Evolutionary conservation across 257 asterid genomes (phyloP).

Genomic region (Solanum corneliomulleri): DNA sequence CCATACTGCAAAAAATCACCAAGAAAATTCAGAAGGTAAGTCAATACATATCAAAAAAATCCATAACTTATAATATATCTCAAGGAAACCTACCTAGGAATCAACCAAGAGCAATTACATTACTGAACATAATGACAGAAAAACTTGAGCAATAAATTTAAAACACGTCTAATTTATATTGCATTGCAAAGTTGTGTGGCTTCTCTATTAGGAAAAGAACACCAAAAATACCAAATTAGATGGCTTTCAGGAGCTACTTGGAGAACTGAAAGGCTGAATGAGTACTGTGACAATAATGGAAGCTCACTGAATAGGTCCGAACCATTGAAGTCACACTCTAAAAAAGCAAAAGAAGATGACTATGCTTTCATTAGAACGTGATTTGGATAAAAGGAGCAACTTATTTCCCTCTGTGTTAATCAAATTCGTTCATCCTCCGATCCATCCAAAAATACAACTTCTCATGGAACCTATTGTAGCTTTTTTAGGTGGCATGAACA

Average conservation of each 20-base stretch:
- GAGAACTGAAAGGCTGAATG: background rate
- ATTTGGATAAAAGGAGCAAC: background rate
- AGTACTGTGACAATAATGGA: background rate
- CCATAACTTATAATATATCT: background rate
- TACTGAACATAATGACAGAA: background rate
- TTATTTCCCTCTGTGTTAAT: background rate
- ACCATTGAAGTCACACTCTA: background rate
- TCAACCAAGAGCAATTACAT: background rate
- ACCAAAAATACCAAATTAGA: background rate
- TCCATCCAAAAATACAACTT: background rate
- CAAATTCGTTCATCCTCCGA: background rate
- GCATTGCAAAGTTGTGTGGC: background rate
- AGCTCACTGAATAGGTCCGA: background rate
- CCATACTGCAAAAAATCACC: conserved; percentile 49
- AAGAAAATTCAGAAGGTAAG: background rate
- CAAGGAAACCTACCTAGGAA: background rate
- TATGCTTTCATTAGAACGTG: background rate
- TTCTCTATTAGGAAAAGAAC: background rate
- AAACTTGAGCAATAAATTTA: background rate
- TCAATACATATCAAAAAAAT: background rate
- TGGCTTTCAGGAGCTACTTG: background rate
- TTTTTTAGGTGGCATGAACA: background rate
- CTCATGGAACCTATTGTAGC: background rate
- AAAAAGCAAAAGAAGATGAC: background rate
- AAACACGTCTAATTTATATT: background rate